Percentiles rank a stretch among this genome's conserved stretches.
Conservation (phyloP, 2,329 filamentous ascomycete species). For the Tolypocladium sp. region DNA sequence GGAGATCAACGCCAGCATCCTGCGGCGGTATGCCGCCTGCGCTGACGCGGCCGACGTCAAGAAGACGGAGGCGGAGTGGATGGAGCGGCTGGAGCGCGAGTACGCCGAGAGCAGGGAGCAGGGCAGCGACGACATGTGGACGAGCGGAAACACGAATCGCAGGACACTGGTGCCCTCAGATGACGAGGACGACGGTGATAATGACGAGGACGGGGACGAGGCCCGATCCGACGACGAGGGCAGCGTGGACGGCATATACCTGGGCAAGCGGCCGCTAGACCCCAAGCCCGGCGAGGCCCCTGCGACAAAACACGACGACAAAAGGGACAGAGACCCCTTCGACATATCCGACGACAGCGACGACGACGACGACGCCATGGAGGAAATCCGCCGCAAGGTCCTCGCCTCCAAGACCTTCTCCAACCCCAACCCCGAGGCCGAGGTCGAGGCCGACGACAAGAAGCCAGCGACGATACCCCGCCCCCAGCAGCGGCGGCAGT, state of each 20-base stretch:
- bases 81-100: constrained; percentile 81
- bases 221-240: constrained; percentile 27
- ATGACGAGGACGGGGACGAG: constrained; percentile 35
- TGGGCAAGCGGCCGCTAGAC: constrained; percentile 40
- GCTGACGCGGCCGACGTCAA: constrained; percentile 75
- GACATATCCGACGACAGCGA: constrained; percentile 73
- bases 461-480: constrained; percentile 55
- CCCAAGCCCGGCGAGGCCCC: constrained; percentile 5
- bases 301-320: constrained; percentile 8
- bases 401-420: constrained; percentile 84
- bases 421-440: constrained; percentile 36
- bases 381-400: constrained; percentile 81
- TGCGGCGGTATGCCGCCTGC: constrained; percentile 81
- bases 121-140: constrained; percentile 72
- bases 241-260: constrained; percentile 48
- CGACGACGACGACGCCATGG: constrained; percentile 74
- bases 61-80: constrained; percentile 76
- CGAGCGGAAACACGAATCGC: constrained; percentile 80
- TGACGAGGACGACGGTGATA: constrained; percentile 38
- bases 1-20: constrained; percentile 75
- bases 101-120: constrained; percentile 71
- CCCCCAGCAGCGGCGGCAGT: constrained; percentile 34
- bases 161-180: constrained; percentile 39
- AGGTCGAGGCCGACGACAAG: constrained; percentile 18
- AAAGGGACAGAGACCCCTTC: constrained; percentile 55